Base-by-base conservation (phyloP, 2,329 filamentous ascomycete genomes). In the Fusarium piperis region DNA sequence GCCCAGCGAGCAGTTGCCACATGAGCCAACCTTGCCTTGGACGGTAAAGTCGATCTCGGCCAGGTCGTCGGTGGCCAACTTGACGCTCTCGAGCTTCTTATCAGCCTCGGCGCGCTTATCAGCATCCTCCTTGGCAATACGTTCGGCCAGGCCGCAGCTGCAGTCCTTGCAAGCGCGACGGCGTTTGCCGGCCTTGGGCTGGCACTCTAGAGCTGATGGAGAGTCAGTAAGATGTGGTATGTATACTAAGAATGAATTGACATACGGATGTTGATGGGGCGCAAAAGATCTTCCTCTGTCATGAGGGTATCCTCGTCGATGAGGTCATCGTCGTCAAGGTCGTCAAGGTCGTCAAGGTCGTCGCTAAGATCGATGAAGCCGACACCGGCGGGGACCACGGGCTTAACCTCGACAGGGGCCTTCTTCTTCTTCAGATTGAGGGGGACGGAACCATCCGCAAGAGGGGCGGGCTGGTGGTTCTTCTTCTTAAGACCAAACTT, bases 161-260 rank as follows among this genome's bases (percentile, higher is more conserved):
- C 96, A 99, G 85, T 99, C 96, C 84, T 99, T 98, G 87, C 96
- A 99, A 64, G 96, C 94, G 69, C 95, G 91, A 62, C 95, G 92
- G 75, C 95, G 91, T 85, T 97, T 97, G 65, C 93, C 94, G 48
- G 91, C 88, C 83, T 96, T 94, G 53, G 95, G 95, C 65, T 91
- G 90, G 81, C 96, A 99, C 79, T 97, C 94, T 28, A 92, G 89
- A 59, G 96, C 95, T 89, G 70, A 15, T 11, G 38, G 18, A 28
- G 36, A 41, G 51, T 73, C 36, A 73, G 65, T 74, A 51, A 55
- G 20, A 53, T 38, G 44, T 38, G 16, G 9, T 33, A 30, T 51
- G 36, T 33, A 44, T 10, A 32, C 3, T 44, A 38, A n/a, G 10
- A 62, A 61, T 8, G 55, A 58, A 11, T 56, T 38, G 53, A 90